Conservation (phyloP, 495 filamentous ascomycete genomes). For the Bacidia gigantensis region DNA sequence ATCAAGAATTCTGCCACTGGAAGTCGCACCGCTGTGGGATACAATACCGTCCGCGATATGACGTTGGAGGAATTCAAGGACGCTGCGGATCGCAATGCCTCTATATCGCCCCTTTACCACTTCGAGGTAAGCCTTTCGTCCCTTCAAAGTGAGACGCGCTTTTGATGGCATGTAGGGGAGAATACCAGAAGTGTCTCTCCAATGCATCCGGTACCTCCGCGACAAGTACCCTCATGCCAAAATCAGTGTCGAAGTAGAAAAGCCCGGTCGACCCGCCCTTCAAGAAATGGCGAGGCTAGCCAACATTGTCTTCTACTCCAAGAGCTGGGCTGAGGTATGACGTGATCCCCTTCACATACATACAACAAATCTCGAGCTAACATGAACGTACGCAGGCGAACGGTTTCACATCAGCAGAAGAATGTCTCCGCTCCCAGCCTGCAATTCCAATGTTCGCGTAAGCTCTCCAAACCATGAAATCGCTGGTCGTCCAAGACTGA, state of each 20-base stretch:
- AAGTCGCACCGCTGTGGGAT: slow-evolving; percentile 57
- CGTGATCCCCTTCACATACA: not conserved
- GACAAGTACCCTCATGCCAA: slow-evolving; percentile 29
- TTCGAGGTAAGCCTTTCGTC: no score
- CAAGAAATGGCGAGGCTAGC: slow-evolving; percentile 46
- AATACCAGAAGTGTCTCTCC: slow-evolving; percentile 45
- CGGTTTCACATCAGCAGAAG: slow-evolving; percentile 35
- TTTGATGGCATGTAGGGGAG: no score
- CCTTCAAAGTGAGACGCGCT: no score
- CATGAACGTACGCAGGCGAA: slow-evolving; percentile 23
- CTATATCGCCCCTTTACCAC: slow-evolving; percentile 45
- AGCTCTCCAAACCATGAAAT: no score
- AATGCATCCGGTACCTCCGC: slow-evolving; percentile 47
- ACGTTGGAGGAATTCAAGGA: slow-evolving; percentile 39
- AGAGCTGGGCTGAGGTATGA: slow-evolving; percentile 52
- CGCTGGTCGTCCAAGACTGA: no score
- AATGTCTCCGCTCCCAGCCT: slow-evolving; percentile 36
- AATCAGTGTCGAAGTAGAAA: slow-evolving; percentile 60
- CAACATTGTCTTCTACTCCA: slow-evolving; percentile 59
- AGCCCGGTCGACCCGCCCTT: slow-evolving; percentile 47
- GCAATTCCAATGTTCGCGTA: slow-evolving; percentile 31
- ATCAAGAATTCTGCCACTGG: slow-evolving; percentile 44
- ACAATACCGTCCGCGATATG: slow-evolving; percentile 55
- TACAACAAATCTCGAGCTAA: not conserved
- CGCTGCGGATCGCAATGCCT: slow-evolving; percentile 22